Base-by-base conservation (phyloP, 139 green algal species). In the Microglena sp. region DNA sequence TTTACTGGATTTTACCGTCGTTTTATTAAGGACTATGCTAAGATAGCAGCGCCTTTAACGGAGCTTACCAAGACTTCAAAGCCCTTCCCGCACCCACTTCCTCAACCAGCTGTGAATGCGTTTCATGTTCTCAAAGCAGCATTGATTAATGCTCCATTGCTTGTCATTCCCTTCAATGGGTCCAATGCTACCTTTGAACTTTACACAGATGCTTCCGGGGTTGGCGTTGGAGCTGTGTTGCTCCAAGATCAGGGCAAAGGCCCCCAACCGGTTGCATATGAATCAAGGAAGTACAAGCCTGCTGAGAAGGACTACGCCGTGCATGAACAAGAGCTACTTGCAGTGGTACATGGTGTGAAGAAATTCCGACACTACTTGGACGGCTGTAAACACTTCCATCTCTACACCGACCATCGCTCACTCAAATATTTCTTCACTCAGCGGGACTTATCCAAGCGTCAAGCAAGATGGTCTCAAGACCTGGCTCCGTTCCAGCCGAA, bases 291-390 rank as follows among this genome's bases (percentile, higher is more conserved):
- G 55, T 60, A 79, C 1, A 60, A 31, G 30, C 2, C 24, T 15
- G 60, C 74, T 45, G 66, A 87, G 50, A 22, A 22, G 18, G 75
- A 75, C 40, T 87, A 85, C 45, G 30, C 55, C 1, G 67, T 62
- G 28, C 65, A 70, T 30, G 75, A 83, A 8, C 69, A 70, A 8
- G 72, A 87, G 24, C 35, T 80, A 11, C 34, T 85, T 0, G 81
- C 70, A 15, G 64, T 85, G 27, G 46, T 79, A 0, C 43, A 77
- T 26, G 60, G 65, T 1, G 5, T 79, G 0, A 45, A 62, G 18
- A 33, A 68, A 4, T 87, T 77, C 65, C 54, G 74, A 21, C 68
- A 71, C 36, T 84, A 82, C 33, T 45, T 84, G 2, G 55, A 72
- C 22, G 64, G 70, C 1, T 33, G 24, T 8, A 55, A 64, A 18